Percentiles rank a stretch among this genome's conserved stretches.
phyloP scores from a whole-genome alignment of 805 yeast species.

The Osmozyma mogii region DNA sequence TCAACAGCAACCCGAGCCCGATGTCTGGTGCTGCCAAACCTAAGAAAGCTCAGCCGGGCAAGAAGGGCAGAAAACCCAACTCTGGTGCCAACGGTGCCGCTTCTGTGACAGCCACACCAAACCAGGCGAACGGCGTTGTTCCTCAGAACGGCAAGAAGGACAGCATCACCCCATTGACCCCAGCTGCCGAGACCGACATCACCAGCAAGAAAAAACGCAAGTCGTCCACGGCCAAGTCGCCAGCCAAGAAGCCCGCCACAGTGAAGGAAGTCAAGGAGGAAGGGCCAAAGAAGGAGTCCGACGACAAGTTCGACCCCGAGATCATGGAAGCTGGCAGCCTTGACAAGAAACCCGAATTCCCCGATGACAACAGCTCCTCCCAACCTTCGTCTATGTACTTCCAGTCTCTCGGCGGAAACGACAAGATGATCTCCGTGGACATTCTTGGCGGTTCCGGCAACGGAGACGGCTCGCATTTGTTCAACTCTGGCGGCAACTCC shows the following conservation, averaged over 20 bases:
- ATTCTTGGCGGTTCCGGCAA: constrained; percentile 18
- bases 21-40: constrained; percentile 15
- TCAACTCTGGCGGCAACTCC: constrained; percentile 14
- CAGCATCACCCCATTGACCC: constrained; percentile 32
- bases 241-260: constrained; percentile 19
- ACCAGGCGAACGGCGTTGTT: constrained; percentile 13
- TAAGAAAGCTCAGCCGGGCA: constrained; percentile 24
- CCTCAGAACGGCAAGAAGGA: too few relatives aligned
- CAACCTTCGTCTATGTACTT: constrained; percentile 18
- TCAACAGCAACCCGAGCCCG: constrained; percentile 30
- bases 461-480: constrained; percentile 15
- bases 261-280: constrained; percentile 10
- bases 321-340: too few relatives aligned
- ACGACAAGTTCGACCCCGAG: constrained; percentile 6
- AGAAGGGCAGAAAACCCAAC: constrained; percentile 27
- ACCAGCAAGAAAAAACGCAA: constrained; percentile 24
- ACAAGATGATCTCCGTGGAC: constrained; percentile 29
- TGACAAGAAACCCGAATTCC: constrained; percentile 4
- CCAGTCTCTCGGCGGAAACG: constrained; percentile 17
- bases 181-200: constrained; percentile 29
- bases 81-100: constrained; percentile 11
- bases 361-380: constrained; percentile 10
- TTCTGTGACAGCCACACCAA: constrained; percentile 2
- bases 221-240: constrained; percentile 22
- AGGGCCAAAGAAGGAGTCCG: constrained; percentile 5